Conservation (phyloP, 352 stramenopile species). For the Phytophthora hybrid region DNA sequence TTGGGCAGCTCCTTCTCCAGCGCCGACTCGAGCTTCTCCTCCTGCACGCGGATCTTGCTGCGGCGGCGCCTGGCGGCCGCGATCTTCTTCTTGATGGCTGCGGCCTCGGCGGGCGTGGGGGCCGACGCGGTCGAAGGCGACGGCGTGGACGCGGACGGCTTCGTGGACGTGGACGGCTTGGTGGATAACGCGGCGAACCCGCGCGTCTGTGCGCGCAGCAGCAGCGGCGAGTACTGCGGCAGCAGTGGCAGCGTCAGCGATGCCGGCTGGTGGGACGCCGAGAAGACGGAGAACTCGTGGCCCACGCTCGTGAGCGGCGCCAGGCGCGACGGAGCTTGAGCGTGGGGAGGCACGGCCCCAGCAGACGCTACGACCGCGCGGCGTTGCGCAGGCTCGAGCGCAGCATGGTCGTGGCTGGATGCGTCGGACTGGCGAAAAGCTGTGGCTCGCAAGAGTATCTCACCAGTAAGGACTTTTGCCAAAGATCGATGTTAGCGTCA, state of each 20-base stretch:
- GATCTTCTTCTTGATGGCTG: slow-evolving; percentile 83
- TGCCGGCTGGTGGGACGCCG: slow-evolving; percentile 3
- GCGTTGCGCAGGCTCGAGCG: slow-evolving; percentile 52
- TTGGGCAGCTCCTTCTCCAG: slow-evolving; percentile 85
- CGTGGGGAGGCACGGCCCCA: slow-evolving; percentile 17
- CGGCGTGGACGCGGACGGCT: neutral
- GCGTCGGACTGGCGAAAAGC: slow-evolving; percentile 19
- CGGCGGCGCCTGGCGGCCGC: slow-evolving; percentile 69
- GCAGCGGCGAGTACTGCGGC: slow-evolving; percentile 31
- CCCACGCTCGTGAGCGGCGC: slow-evolving; percentile 15
- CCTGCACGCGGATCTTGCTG: slow-evolving; percentile 84
- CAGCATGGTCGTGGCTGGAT: slow-evolving; percentile 38
- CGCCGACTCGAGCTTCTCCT: slow-evolving; percentile 81
- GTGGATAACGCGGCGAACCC: slow-evolving; percentile 60
- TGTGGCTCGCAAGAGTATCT: slow-evolving; percentile 28
- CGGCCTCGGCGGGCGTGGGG: slow-evolving; percentile 47
- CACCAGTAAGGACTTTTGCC: too few species aligned
- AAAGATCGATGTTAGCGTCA: too few species aligned
- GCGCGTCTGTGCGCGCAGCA: slow-evolving; percentile 39
- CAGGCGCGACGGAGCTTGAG: slow-evolving; percentile 13
- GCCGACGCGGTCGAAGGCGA: too few species aligned
- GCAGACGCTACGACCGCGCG: slow-evolving; percentile 45
- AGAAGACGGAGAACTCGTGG: slow-evolving; percentile 29
- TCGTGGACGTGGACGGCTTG: slow-evolving; percentile 23
- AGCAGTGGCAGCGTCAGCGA: slow-evolving; percentile 24